Evolutionary conservation across 1,284 basidiomycete genomes (phyloP).

Genomic region (Ganoderma sinense): DNA sequence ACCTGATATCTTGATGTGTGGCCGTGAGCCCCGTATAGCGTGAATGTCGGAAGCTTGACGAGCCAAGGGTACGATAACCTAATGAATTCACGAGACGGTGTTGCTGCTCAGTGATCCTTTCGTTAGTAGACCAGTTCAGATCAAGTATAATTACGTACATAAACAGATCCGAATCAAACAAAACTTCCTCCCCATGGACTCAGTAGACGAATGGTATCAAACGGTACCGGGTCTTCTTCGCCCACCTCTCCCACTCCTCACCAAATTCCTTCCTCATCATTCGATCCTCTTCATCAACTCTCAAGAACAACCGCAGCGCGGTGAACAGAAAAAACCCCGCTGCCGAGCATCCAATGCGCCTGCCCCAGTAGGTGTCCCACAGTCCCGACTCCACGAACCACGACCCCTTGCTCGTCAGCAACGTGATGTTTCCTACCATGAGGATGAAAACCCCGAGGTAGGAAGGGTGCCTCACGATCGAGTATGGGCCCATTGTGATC

Average conservation of each 20-base stretch:
- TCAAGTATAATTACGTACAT: background rate
- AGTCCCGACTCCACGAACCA: constrained; percentile 1
- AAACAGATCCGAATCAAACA: background rate
- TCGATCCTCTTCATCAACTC: background rate
- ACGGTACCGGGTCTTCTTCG: constrained; percentile 3
- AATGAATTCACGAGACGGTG: too few relatives aligned
- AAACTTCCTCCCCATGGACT: background rate
- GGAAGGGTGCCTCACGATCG: background rate
- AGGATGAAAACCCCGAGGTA: background rate
- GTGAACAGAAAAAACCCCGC: background rate
- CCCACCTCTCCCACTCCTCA: constrained; percentile 3
- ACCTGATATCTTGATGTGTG: background rate
- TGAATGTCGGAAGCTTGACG: too few relatives aligned
- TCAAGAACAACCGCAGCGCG: background rate
- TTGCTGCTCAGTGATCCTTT: too few relatives aligned
- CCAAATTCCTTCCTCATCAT: constrained; percentile 4
- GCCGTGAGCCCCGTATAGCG: background rate
- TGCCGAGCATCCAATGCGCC: background rate
- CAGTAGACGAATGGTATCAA: constrained; percentile 5
- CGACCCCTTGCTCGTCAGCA: constrained; percentile 5
- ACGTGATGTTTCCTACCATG: background rate
- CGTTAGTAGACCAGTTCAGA: too few relatives aligned
- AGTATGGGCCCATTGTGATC: background rate
- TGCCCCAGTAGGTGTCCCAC: background rate
- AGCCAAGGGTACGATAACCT: too few relatives aligned